Base-by-base conservation (phyloP, 2,329 filamentous ascomycete genomes). In the Sphaceloma murrayae region DNA sequence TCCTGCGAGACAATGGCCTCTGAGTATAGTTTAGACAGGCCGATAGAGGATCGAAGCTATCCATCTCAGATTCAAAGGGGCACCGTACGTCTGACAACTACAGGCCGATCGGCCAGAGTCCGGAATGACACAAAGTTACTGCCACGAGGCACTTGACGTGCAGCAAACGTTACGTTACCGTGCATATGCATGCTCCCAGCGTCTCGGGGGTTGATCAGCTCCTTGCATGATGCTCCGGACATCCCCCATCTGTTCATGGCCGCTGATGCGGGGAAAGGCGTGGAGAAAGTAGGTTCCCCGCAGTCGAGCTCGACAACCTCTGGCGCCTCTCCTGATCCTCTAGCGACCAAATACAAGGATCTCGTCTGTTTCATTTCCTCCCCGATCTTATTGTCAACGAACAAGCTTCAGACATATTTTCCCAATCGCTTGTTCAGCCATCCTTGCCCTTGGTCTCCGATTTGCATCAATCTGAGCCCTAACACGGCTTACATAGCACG, bases 1-100 rank as follows among this genome's bases (percentile, higher is more conserved):
- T 45, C 21, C 16, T 45, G 16, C 21, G 38, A 14, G 36, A 6
- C 36, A 40, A 40, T 40, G 36, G 19, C 13, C 14, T 40, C 11
- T 40, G 22, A 40, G 13, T 40, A n/a, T n/a, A n/a, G n/a, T n/a
- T n/a, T n/a, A n/a, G n/a, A n/a, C n/a, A n/a, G n/a, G n/a, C n/a
- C n/a, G n/a, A n/a, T n/a, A n/a, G n/a, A n/a, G n/a, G n/a, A n/a
- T n/a, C n/a, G n/a, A n/a, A n/a, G n/a, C n/a, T n/a, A n/a, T n/a
- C n/a, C n/a, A n/a, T n/a, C n/a, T n/a, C n/a, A n/a, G n/a, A n/a
- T n/a, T 40, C 36, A 17, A 33, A 26, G 34, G 34, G 34, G 34
- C n/a, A n/a, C n/a, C n/a, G n/a, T n/a, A n/a, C n/a, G n/a, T n/a
- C n/a, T n/a, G n/a, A n/a, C n/a, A n/a, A n/a, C n/a, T n/a, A n/a